Base-by-base conservation (phyloP, 129 eudicot species). In the Lonicera japonica region DNA sequence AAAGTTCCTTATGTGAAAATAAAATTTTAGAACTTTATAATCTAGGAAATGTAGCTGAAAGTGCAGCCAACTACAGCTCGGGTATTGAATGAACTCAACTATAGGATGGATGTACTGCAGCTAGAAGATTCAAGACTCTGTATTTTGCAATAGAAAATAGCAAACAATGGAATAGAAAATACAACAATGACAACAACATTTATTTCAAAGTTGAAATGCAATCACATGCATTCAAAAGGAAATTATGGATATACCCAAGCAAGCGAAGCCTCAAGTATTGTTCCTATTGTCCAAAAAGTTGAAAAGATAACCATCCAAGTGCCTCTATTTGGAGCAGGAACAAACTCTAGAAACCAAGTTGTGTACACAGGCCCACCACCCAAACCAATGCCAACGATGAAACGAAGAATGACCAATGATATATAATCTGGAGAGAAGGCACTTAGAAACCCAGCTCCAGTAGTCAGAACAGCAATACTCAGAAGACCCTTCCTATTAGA, bases 311-410 rank as follows among this genome's bases (percentile, higher is more conserved):
- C 80, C 95, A 83, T 87, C 91, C 89, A 88, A 29, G 59, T 66
- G 40, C 96, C 96, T 71, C 88, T 73, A 21, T 84, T 84, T 43
- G 81, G 84, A 68, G 70, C 66, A 18, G 96, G 96, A 56, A 88
- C 84, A 68, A 84, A 88, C 73, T 88, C 96, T 25, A 88, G 78
- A 81, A 83, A 88, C 92, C 92, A 88, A 63, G 92, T 70, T 16
- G 83, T 48, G 64, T 64, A 88, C 64, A 88, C 92, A 45, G 86
- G 88, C 40, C 86, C 92, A 60, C 96, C 86, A 17, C 96, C 92
- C 63, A 88, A 46, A 66, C 92, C 96, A 67, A 79, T 54, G 58
- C 96, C 92, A 69, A 69, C 96, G 11, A 88, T 29, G 67, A 63
- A 71, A 15, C 96, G 92, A 51, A 84, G 82, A 47, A 76, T 20